These are phyloP conservation scores for Tylopilus rubrobrunneus DNA, from an alignment of 768 basidiomycete genomes.

Conservation along the genomic window DNA sequence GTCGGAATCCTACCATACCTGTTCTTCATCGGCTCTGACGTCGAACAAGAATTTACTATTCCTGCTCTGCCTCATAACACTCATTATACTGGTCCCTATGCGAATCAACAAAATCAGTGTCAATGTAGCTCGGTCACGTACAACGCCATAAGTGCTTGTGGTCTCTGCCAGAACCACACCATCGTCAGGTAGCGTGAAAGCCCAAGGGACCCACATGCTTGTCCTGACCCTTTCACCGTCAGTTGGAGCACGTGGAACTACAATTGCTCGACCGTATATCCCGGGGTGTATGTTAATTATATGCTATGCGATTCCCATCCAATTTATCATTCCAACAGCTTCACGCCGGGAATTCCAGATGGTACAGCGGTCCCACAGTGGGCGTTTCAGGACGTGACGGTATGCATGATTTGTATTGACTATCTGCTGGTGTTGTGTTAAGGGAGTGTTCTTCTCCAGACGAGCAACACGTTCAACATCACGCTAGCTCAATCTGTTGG, in stretches of 20 bases:
- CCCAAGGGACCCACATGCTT: background rate
- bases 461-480: slow-evolving; percentile 37
- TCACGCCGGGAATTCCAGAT: slow-evolving; percentile 43
- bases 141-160: slow-evolving; percentile 54
- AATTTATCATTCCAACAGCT: slow-evolving; percentile 31
- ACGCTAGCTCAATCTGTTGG: slow-evolving; percentile 34
- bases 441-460: slow-evolving; percentile 20
- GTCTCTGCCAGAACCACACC: slow-evolving; percentile 46
- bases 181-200: slow-evolving; percentile 31
- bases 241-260: slow-evolving; percentile 53
- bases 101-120: slow-evolving; percentile 33
- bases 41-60: slow-evolving; percentile 36
- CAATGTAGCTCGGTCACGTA: slow-evolving; percentile 57
- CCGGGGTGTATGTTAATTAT: slow-evolving; percentile 18
- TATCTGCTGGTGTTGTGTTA: slow-evolving; percentile 1
- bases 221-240: slow-evolving; percentile 1
- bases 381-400: slow-evolving; percentile 57
- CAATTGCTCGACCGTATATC: slow-evolving; percentile 42
- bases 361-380: slow-evolving; percentile 54
- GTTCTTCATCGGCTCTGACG: slow-evolving; percentile 7
- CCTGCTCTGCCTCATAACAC: slow-evolving; percentile 33
- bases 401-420: slow-evolving; percentile 20
- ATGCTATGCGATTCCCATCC: background rate
- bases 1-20: slow-evolving; percentile 16
- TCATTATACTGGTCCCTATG: slow-evolving; percentile 33